These are phyloP conservation scores for Amanita rimosa DNA, from an alignment of 768 basidiomycete species.

Conservation along the genomic window DNA sequence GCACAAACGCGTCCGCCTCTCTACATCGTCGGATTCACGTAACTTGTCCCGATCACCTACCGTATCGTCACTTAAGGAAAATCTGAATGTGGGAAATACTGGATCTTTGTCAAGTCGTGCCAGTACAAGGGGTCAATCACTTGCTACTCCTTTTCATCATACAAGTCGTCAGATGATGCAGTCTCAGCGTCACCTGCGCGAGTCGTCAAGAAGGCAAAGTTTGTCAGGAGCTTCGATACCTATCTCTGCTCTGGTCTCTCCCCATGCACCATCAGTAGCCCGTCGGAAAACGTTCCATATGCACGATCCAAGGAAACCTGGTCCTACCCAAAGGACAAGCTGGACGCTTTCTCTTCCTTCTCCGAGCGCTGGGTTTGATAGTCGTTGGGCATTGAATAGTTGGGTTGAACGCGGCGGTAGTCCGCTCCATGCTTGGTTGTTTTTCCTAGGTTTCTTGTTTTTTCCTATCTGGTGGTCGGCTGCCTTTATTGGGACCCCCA, in stretches of 20 bases:
- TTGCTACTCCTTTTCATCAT: constrained; percentile 13
- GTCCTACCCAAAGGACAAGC: constrained; percentile 43
- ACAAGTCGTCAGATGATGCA: constrained; percentile 3
- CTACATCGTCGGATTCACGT: constrained; percentile 27
- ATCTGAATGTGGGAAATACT: constrained; percentile 27
- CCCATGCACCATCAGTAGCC: constrained; percentile 63
- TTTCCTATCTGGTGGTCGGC: constrained; percentile 60
- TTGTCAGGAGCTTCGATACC: constrained; percentile 69
- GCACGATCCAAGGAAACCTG: constrained; percentile 67
- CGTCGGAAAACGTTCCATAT: constrained; percentile 59
- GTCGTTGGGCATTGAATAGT: constrained; percentile 19
- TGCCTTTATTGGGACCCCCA: constrained; percentile 40
- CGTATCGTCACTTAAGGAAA: constrained; percentile 12
- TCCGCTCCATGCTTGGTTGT: constrained; percentile 65
- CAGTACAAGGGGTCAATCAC: constrained; percentile 17
- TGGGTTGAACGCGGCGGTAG: constrained; percentile 42
- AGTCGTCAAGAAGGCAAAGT: constrained; percentile 35
- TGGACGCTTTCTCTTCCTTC: constrained; percentile 47
- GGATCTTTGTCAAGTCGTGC: constrained; percentile 34
- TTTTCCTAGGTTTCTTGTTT: constrained; percentile 61
- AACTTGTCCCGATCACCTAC: constrained; percentile 12
- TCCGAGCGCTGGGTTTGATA: constrained; percentile 16
- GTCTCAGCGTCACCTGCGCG: constrained; percentile 16
- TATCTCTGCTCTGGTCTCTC: constrained; percentile 65
- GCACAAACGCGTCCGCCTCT: constrained; percentile 58